These are phyloP conservation scores for Pyrus communis DNA, from an alignment of 306 rosid species.

Conservation along the genomic window DNA sequence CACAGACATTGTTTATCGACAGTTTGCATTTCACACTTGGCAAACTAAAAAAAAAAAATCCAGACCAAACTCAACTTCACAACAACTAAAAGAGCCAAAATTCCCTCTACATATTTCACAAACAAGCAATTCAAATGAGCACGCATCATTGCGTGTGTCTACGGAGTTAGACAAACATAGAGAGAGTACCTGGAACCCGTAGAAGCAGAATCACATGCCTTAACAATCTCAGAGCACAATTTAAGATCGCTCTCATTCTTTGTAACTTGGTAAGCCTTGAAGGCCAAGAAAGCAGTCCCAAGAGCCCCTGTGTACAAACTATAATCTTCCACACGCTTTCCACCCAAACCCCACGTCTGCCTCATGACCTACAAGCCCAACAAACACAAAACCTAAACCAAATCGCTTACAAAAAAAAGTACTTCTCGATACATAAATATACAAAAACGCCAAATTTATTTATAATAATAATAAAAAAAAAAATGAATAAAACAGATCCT, in stretches of 20 bases:
- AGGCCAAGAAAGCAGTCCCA: conserved; percentile 66
- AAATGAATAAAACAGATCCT: too few species aligned
- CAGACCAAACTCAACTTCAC: background rate
- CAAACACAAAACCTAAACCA: conserved; percentile 7
- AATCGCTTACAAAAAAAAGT: background rate
- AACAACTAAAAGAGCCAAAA: background rate
- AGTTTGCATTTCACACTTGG: background rate
- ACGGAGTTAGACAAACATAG: background rate
- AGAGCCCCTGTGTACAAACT: conserved; percentile 66
- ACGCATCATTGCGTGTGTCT: background rate
- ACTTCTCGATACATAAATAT: background rate
- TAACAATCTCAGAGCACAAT: conserved; percentile 57
- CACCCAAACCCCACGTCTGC: conserved; percentile 58
- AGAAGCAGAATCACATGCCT: conserved; percentile 72
- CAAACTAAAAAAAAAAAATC: background rate
- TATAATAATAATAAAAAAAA: too few species aligned
- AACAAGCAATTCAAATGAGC: background rate
- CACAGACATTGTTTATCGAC: background rate
- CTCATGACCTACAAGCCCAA: conserved; percentile 56
- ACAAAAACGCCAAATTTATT: background rate
- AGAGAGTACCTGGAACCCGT: conserved; percentile 44
- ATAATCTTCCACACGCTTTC: conserved; percentile 52
- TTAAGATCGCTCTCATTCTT: conserved; percentile 51
- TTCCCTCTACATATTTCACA: background rate
- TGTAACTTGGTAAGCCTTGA: conserved; percentile 58